phyloP scores from a whole-genome alignment of 2,329 filamentous ascomycete species.

The Alternaria sp. region DNA sequence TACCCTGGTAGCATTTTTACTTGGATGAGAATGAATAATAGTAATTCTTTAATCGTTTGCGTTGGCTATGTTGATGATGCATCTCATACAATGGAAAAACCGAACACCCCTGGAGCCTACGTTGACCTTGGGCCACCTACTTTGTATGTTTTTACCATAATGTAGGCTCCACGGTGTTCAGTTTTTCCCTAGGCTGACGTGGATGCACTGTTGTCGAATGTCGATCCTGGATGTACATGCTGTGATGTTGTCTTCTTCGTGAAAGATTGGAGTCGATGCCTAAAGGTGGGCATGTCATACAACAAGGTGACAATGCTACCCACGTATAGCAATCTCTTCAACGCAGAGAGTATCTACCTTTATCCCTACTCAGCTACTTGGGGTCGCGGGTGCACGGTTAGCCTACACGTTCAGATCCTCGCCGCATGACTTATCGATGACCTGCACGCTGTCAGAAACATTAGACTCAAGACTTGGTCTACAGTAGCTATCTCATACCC shows the following conservation, averaged over 20 bases:
- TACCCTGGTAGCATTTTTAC: neutral
- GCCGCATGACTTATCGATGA: neutral
- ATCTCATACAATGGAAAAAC: neutral
- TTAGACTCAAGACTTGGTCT: accelerated
- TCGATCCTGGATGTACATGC: neutral
- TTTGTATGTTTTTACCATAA: neutral
- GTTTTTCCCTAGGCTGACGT: neutral
- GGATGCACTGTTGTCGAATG: neutral
- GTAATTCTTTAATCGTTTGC: neutral
- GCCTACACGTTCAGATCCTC: neutral
- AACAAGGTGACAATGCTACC: neutral
- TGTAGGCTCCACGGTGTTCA: neutral
- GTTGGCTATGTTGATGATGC: neutral
- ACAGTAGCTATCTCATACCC: neutral
- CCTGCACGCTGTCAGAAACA: neutral
- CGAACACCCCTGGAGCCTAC: neutral
- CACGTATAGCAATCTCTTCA: neutral
- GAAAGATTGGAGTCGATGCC: neutral
- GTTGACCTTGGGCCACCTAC: neutral
- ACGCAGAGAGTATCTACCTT: neutral
- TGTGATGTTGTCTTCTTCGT: neutral
- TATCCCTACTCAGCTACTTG: neutral
- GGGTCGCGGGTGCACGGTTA: neutral
- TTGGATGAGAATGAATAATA: neutral
- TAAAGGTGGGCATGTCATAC: neutral